phyloP scores from a whole-genome alignment of 345 rosid species.

The Populus euphratica region DNA sequence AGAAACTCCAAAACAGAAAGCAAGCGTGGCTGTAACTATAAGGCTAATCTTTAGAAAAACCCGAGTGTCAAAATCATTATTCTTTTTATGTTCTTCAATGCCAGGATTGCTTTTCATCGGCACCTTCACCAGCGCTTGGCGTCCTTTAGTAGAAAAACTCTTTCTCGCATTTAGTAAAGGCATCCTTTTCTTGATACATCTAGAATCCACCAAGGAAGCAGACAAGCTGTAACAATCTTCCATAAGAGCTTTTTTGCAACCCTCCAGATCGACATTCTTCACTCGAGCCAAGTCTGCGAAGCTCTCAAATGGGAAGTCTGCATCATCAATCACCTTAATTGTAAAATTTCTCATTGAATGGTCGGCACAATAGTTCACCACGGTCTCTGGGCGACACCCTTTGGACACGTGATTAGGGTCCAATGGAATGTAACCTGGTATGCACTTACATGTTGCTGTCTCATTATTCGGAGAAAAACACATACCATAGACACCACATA shows the following conservation, averaged over 20 bases:
- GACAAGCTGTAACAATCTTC: constrained; percentile 30
- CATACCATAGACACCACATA: constrained; percentile 29
- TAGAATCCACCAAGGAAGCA: constrained; percentile 19
- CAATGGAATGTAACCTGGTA: constrained; percentile 26
- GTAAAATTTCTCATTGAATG: constrained; percentile 15
- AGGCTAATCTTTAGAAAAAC: constrained; percentile 10
- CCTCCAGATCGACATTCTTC: constrained; percentile 17
- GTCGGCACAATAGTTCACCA: constrained; percentile 23
- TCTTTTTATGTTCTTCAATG: background rate
- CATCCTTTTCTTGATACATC: constrained; percentile 22
- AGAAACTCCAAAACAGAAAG: constrained; percentile 16
- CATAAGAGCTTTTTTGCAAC: constrained; percentile 29
- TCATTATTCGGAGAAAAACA: constrained; percentile 23
- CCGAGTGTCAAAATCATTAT: background rate
- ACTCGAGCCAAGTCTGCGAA: constrained; percentile 25
- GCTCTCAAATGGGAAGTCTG: constrained; percentile 14
- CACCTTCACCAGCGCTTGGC: constrained; percentile 28
- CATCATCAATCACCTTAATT: constrained; percentile 22
- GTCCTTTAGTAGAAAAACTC: constrained; percentile 25
- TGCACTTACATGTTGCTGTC: constrained; percentile 19
- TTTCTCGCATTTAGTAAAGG: constrained; percentile 27
- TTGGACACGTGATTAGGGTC: constrained; percentile 14
- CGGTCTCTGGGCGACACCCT: constrained; percentile 28
- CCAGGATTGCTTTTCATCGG: constrained; percentile 20
- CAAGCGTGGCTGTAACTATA: constrained; percentile 16